Percentiles rank a stretch among this genome's conserved stretches.
Evolutionary conservation across 176 grass and related monocot genomes (phyloP).

Genomic region (Raddia distichophylla): DNA sequence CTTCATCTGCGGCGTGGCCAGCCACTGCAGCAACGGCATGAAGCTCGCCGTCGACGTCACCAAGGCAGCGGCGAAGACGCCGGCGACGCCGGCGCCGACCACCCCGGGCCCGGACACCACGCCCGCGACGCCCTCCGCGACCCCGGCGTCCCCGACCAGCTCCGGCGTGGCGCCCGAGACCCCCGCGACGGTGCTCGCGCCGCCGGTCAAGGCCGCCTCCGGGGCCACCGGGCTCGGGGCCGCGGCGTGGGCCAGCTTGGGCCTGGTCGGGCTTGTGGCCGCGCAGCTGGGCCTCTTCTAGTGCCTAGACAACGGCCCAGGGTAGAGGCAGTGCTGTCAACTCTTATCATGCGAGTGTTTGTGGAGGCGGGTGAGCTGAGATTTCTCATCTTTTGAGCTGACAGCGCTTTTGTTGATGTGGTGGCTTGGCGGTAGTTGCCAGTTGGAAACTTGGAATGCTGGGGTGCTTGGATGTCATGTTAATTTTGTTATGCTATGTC

Average conservation of each 20-base stretch:
- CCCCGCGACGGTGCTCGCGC: constrained; percentile 19
- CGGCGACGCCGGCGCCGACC: constrained; percentile 33
- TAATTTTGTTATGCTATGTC: constrained; percentile 10
- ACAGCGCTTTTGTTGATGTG: constrained; percentile 33
- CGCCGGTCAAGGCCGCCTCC: constrained; percentile 27
- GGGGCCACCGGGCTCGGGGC: constrained; percentile 40
- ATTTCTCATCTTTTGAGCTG: constrained; percentile 21
- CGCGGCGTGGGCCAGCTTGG: constrained; percentile 27
- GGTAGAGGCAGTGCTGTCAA: constrained; percentile 75
- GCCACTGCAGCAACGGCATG: constrained; percentile 83
- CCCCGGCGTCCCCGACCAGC: constrained; percentile 39
- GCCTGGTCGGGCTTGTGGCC: constrained; percentile 44
- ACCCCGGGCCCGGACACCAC: constrained; percentile 32
- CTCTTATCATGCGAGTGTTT: constrained; percentile 26
- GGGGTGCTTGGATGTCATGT: not conserved
- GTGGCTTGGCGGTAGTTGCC: constrained; percentile 2
- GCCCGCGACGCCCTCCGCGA: constrained; percentile 1
- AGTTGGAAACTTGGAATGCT: constrained; percentile 7
- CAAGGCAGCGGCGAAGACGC: constrained; percentile 22
- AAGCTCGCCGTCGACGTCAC: constrained; percentile 67
- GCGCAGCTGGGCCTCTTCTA: constrained; percentile 55
- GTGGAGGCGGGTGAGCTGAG: constrained; percentile 23
- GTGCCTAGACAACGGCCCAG: constrained; percentile 35
- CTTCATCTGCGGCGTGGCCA: constrained; percentile 70
- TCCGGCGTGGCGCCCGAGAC: constrained; percentile 41